phyloP scores from a whole-genome alignment of 1,284 basidiomycete species.

The Pascua sp. region DNA sequence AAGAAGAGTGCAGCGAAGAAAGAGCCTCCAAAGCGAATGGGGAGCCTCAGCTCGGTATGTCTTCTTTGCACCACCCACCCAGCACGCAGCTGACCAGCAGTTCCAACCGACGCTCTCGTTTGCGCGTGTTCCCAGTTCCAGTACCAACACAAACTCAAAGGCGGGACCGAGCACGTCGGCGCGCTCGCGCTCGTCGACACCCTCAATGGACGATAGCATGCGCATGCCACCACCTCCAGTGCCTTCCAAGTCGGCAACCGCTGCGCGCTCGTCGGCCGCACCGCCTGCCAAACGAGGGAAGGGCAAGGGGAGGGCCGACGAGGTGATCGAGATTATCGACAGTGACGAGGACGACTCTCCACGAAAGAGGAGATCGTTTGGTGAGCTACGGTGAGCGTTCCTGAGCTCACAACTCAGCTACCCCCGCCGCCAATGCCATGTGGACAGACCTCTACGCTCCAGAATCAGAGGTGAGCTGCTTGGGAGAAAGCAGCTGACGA shows the following conservation, averaged over 20 bases:
- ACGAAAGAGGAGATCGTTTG: not conserved
- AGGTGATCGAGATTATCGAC: conserved; percentile 29
- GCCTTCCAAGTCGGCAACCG: not conserved
- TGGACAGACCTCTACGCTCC: conserved; percentile 80
- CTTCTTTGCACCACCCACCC: not conserved
- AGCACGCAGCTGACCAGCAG: conserved; percentile 21
- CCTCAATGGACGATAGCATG: conserved; percentile 4
- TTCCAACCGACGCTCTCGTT: conserved; percentile 38
- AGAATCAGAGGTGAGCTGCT: conserved; percentile 55
- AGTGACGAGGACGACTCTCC: conserved; percentile 26
- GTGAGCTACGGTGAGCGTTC: not conserved
- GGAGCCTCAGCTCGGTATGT: conserved; percentile 35
- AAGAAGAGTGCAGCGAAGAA: not conserved
- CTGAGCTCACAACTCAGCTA: not conserved
- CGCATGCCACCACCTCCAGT: conserved; percentile 18
- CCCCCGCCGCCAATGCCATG: conserved; percentile 40
- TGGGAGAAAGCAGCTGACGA: not conserved
- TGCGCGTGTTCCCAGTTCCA: not conserved
- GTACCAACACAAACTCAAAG: not conserved
- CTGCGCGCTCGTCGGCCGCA: not conserved
- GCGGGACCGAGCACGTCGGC: not conserved
- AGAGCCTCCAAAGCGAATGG: conserved; percentile 24
- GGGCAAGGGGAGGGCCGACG: conserved; percentile 54
- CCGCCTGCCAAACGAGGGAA: not conserved
- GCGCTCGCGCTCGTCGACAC: not conserved